Conservation (phyloP, 2,329 filamentous ascomycete genomes). For the Alternaria infectoria region DNA sequence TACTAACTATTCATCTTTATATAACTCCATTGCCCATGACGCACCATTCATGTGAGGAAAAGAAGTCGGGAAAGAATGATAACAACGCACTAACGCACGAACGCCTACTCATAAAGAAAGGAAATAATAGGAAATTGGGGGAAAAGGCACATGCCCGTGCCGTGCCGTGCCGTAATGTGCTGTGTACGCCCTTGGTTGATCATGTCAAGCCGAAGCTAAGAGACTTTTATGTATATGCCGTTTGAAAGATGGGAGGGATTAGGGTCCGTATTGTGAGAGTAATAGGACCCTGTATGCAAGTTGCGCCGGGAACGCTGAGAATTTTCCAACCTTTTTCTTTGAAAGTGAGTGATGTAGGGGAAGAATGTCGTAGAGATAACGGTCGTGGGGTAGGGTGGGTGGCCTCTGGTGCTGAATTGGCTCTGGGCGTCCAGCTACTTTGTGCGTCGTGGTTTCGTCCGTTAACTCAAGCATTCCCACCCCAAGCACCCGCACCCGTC, state of each 20-base stretch:
- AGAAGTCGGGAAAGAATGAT: neutral
- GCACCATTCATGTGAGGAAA: neutral
- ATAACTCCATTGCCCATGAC: constrained; percentile 1
- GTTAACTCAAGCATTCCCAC: constrained; percentile 20
- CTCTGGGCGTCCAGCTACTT: neutral
- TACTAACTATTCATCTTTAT: too few relatives aligned
- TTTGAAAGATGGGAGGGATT: neutral
- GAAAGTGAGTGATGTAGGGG: neutral
- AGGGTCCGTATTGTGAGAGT: neutral
- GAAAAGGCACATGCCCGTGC: neutral
- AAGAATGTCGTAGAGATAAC: neutral
- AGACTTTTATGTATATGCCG: constrained; percentile 16
- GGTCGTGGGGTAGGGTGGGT: neutral
- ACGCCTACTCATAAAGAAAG: neutral
- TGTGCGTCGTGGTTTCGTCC: neutral
- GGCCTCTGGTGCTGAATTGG: neutral
- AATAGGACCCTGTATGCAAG: constrained; percentile 12
- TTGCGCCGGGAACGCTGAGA: constrained; percentile 9
- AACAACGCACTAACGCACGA: neutral
- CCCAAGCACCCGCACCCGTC: constrained; percentile 26
- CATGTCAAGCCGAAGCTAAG: constrained; percentile 4
- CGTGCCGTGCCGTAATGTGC: neutral
- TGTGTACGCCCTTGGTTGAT: neutral
- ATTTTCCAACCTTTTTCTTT: constrained; percentile 11
- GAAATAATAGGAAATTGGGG: too few relatives aligned